Evolutionary conservation across 495 filamentous ascomycete genomes (phyloP), one percentile per base, ranked within the genome.

Genomic region (Annulohypoxylon stygium): DNA sequence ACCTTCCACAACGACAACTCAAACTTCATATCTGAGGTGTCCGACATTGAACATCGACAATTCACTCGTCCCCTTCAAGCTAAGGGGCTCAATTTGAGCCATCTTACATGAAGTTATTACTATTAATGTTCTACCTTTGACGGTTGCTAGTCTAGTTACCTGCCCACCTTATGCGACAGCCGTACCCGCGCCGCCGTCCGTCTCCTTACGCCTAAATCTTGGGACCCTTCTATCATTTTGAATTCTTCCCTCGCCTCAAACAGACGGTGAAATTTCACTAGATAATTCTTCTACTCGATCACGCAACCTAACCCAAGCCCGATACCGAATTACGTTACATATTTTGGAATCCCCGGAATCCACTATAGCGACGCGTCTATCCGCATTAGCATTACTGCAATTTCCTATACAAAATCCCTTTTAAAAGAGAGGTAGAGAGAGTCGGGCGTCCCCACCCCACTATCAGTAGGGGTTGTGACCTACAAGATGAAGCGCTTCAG

Each of bases 401-500:
- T 58, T 33, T 37, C 51, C 59, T 64, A 58, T 58, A 41, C 20
- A 67, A 26, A 61, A 48, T 25, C 58, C 18, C 51, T 47, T 57
- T 30, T 3, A 30, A 30, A 30, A 30, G 5, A 39, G 67, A 23
- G 59, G 39, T 43, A 43, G 64, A 71, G 67, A 64, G 68, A 71
- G 64, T 71, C 68, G 73, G 69, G 73, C 51, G 68, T 71, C 64
- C 67, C 73, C 69, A 73, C 77, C 77, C 78, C 75, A 69, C 75
- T 74, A 62, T 65, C 73, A 65, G 76, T 78, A 73, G 81, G 66
- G 81, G 76, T 77, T 79, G 78, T 76, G 81, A 81, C 79, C 81
- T 78, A 77, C 80, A 94, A 88, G 84, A 98, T 99, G 96, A 98
- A 97, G 86, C 91, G 93, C 79, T 97, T 99, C 83, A 92, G 96